A percentile compares a stretch with the other conserved stretches of the same genome.
Conservation (phyloP, 176 grass and related monocot genomes). For the Eragrostis curvula region DNA sequence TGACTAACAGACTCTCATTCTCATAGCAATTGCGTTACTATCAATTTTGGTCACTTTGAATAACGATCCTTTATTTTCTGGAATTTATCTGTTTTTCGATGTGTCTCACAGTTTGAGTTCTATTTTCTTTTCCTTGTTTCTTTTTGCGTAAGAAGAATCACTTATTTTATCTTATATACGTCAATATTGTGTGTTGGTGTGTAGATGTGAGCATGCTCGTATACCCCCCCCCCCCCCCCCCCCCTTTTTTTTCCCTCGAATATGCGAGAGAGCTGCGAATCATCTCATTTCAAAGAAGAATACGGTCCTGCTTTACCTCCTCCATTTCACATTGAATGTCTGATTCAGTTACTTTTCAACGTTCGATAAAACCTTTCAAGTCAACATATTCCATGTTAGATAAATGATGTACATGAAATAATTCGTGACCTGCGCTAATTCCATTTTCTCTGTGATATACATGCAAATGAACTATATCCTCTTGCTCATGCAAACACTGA, state of each 20-base stretch:
- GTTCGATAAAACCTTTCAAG: background rate
- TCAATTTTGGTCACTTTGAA: background rate
- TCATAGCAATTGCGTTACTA: background rate
- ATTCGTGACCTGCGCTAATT: constrained; percentile 14
- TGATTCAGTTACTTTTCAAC: background rate
- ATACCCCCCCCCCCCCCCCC: background rate
- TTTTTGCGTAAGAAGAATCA: background rate
- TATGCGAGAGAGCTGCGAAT: too few relatives aligned
- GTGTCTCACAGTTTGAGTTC: background rate
- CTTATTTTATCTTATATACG: background rate
- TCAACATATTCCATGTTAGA: background rate
- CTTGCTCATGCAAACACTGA: constrained; percentile 19
- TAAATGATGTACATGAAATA: background rate
- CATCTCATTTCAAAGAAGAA: too few relatives aligned
- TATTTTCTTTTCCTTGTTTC: background rate
- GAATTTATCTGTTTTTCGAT: background rate
- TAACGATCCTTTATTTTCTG: constrained; percentile 3
- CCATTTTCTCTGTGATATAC: background rate
- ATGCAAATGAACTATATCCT: background rate
- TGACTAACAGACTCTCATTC: background rate
- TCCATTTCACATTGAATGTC: background rate
- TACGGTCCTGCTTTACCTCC: background rate
- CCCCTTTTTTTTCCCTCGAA: too few relatives aligned
- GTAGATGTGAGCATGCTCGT: constrained; percentile 7
- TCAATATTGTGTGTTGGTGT: background rate